Percentiles rank a stretch among this genome's conserved stretches.
Conservation (phyloP, 2,329 filamentous ascomycete species). For the Neonectria faginata region DNA sequence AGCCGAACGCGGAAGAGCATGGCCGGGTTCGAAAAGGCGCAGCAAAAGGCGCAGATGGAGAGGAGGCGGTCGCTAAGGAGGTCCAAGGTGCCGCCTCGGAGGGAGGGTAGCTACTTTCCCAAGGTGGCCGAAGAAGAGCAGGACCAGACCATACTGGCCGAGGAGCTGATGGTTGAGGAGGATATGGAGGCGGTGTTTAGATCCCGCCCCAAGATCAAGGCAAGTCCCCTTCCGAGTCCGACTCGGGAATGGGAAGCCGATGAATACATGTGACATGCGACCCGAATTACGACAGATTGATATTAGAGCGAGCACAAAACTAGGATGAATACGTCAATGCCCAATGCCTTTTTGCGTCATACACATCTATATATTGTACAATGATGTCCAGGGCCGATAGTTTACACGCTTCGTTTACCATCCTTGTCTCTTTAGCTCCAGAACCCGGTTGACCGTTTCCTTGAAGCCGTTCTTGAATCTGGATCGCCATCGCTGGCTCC, state of each 20-base stretch:
- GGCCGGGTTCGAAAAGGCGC: conserved; percentile 70
- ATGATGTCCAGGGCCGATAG: conserved; percentile 28
- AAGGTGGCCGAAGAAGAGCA: conserved; percentile 60
- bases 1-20: conserved; percentile 71
- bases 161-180: conserved; percentile 77
- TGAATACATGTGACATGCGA: conserved; percentile 40
- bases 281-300: conserved; percentile 31
- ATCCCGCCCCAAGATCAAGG: conserved; percentile 82
- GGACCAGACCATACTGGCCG: conserved; percentile 65
- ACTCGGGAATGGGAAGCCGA: conserved; percentile 51
- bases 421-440: conserved; percentile 79
- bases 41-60: conserved; percentile 71
- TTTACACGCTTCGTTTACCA: conserved; percentile 66
- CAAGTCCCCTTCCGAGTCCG: conserved; percentile 74
- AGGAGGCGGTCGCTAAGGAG: conserved; percentile 63
- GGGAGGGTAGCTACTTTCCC: conserved; percentile 61
- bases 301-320: background rate
- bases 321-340: conserved; percentile 5
- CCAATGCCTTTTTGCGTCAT: conserved; percentile 29
- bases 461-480: conserved; percentile 78
- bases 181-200: conserved; percentile 89
- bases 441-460: conserved; percentile 71
- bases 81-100: conserved; percentile 53
- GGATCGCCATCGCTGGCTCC: conserved; percentile 74
- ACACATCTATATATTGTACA: conserved; percentile 45